Percentiles rank a stretch among this genome's conserved stretches.
These are phyloP conservation scores for Gossypium rotundifolium DNA, from an alignment of 345 rosid species.

Conservation along the genomic window DNA sequence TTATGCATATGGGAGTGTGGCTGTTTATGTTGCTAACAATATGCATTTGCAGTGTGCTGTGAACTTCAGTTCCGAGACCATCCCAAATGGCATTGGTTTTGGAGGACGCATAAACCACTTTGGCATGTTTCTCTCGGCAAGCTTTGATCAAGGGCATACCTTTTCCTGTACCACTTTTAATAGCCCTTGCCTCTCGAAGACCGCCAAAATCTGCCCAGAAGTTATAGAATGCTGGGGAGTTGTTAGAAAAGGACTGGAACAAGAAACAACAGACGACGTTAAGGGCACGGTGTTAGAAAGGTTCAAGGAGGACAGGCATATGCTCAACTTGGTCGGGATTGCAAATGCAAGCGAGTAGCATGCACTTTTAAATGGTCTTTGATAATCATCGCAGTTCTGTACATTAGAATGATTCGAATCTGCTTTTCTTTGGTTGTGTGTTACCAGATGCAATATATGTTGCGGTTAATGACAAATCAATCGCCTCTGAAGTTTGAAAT, in stretches of 20 bases:
- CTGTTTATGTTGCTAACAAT: background rate
- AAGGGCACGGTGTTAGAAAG: conserved; percentile 63
- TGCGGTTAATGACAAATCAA: background rate
- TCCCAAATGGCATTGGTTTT: conserved; percentile 91
- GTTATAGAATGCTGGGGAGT: conserved; percentile 91
- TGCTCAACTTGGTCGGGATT: conserved; percentile 85
- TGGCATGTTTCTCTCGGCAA: conserved; percentile 71
- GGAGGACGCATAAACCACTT: conserved; percentile 77
- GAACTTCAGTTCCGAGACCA: conserved; percentile 77
- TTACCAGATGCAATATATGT: background rate
- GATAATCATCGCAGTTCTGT: background rate
- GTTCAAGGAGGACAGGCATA: conserved; percentile 78
- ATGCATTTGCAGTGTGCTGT: conserved; percentile 59
- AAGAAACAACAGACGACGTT: conserved; percentile 33
- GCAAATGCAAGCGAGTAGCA: conserved; percentile 61
- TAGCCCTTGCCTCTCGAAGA: conserved; percentile 66
- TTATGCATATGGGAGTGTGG: background rate
- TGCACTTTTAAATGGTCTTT: background rate
- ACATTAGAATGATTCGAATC: background rate
- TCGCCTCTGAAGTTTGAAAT: background rate
- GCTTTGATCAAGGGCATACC: conserved; percentile 75
- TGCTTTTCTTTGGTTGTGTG: background rate
- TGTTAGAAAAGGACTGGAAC: conserved; percentile 28
- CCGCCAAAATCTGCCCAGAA: conserved; percentile 49
- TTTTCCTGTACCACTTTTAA: conserved; percentile 69